Base-by-base conservation (phyloP, 768 basidiomycete genomes). In the Astraeus odoratus region DNA sequence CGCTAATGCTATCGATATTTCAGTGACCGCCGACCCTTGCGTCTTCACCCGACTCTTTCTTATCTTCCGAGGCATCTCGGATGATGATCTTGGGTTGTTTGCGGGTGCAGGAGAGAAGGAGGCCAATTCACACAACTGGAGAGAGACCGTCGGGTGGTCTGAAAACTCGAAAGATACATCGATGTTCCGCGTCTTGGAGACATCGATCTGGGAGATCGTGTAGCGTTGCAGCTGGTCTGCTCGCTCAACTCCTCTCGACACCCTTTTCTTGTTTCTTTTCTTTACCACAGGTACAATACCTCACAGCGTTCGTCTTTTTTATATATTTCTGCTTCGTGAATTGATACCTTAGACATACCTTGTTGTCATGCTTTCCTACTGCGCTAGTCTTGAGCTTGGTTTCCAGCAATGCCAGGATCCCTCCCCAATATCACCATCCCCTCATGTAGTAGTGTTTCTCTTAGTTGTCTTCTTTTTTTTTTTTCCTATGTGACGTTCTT, bases 1-100 rank as follows among this genome's bases (percentile, higher is more conserved):
- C 35, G 85, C 87, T 5, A 80, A 86, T 3, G 89, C 89, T n/a
- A 77, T 92, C 46, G 89, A 92, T 58, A 86, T 92, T 50, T 80
- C 83, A 1, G 80, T 92, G n/a, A 84, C 86, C 1, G 73, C 77
- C 9, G 85, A 89, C 42, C 80, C 83, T 19, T 89, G 86, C 57
- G 70, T 84, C 47, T 90, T 88, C 61, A 91, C 85, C 7, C 80
- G 89, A 24, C 67, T 92, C 19, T 92, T 92, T 71, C 74, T 92
- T 47, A 88, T 92, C 63, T 90, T 83, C 67, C 80, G 89, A 20
- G 89, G 89, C 1, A 65, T 92, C 25, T 75, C 74, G 16, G 88
- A 91, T 50, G 89, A 91, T 45, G 89, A 92, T 51, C 67, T 86
- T 46, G 76, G 77, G 16, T 59, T 78, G 31, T 90, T 90, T 59